Percentiles rank a stretch among this genome's conserved stretches.
phyloP scores from a whole-genome alignment of 345 rosid species.

The Geranium rotundifolium region DNA sequence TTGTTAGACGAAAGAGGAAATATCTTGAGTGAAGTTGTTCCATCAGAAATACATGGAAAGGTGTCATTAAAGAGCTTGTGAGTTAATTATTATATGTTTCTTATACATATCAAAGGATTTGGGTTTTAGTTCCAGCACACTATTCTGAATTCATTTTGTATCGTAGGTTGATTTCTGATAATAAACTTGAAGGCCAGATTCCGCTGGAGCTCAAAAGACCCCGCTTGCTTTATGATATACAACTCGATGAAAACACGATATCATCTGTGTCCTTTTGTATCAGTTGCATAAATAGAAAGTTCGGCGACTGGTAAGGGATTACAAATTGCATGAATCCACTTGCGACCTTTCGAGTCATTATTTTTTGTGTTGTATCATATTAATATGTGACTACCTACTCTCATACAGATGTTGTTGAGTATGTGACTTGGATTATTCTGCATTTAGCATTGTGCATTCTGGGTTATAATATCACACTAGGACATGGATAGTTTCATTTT shows the following conservation, averaged over 20 bases:
- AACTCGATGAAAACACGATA: constrained; percentile 32
- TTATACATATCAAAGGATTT: not conserved
- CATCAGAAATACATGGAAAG: constrained; percentile 36
- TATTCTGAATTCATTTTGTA: constrained; percentile 8
- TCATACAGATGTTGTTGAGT: too few species aligned
- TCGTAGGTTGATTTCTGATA: constrained; percentile 59
- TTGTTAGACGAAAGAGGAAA: constrained; percentile 64
- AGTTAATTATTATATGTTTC: constrained; percentile 18
- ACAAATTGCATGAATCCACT: not conserved
- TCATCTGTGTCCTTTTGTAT: constrained; percentile 17
- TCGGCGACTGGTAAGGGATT: constrained; percentile 50
- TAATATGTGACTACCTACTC: not conserved
- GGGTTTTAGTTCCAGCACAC: not conserved
- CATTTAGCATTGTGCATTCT: too few species aligned
- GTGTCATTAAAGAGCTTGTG: constrained; percentile 53
- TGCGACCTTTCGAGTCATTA: too few species aligned
- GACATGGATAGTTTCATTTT: too few species aligned
- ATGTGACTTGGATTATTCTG: too few species aligned
- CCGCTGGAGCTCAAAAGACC: too few species aligned
- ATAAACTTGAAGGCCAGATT: too few species aligned
- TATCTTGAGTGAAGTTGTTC: constrained; percentile 56
- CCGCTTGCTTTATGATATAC: too few species aligned
- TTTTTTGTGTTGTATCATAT: too few species aligned
- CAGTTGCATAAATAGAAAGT: constrained; percentile 41
- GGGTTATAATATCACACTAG: too few species aligned